These are phyloP conservation scores for Fusarium tjaetaba DNA, from an alignment of 2,329 filamentous ascomycete species.

Conservation along the genomic window DNA sequence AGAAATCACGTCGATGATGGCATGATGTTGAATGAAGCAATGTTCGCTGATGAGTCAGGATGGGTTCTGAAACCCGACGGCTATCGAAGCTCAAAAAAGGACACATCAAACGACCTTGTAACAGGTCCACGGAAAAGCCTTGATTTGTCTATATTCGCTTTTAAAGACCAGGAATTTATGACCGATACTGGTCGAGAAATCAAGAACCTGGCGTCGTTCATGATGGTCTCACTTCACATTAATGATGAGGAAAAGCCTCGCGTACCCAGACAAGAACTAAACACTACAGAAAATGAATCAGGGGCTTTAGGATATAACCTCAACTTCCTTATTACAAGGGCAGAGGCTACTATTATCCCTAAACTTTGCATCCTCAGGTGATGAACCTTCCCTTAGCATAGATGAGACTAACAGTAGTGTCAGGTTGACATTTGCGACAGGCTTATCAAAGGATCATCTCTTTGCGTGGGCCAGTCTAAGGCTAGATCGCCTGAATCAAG, in stretches of 20 bases:
- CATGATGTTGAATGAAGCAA: neutral
- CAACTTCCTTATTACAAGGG: accelerated
- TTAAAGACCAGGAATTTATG: accelerated
- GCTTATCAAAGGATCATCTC: too few relatives aligned
- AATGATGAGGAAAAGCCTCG: neutral
- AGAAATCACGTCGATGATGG: accelerated
- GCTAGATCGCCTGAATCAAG: neutral
- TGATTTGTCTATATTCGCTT: neutral
- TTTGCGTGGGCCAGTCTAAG: neutral
- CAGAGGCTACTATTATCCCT: neutral
- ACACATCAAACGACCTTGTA: accelerated
- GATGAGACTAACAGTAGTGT: accelerated
- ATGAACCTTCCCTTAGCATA: accelerated
- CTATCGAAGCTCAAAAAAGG: accelerated
- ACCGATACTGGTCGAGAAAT: accelerated
- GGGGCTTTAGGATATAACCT: neutral
- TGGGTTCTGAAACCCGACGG: neutral
- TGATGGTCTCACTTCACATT: accelerated
- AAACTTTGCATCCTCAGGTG: neutral
- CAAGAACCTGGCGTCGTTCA: neutral
- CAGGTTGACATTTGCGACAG: neutral
- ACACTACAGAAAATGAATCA: neutral
- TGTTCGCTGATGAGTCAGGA: neutral
- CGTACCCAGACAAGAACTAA: accelerated
- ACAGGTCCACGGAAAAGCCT: accelerated